phyloP scores from a whole-genome alignment of 768 basidiomycete genomes.

The Tylopilus sp. region DNA sequence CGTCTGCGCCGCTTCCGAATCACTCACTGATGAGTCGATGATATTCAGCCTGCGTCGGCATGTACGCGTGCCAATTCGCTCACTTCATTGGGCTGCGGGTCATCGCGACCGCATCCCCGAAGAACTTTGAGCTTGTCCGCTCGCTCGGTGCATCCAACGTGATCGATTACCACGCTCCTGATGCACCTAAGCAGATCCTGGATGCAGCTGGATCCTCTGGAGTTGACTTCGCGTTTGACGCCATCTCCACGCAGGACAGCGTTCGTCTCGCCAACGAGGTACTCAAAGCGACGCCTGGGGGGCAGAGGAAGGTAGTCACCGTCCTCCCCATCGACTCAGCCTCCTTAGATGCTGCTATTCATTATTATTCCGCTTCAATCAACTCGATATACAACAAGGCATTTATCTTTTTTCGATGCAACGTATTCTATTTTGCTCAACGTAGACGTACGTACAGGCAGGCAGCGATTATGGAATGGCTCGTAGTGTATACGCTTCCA shows the following conservation, averaged over 20 bases:
- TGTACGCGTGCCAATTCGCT: neutral
- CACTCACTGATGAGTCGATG: neutral
- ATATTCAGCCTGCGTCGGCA: neutral
- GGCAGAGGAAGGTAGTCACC: neutral
- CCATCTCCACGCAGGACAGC: neutral
- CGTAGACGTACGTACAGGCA: neutral
- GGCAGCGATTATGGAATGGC: neutral
- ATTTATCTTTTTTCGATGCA: neutral
- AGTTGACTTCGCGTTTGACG: neutral
- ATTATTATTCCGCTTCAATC: neutral
- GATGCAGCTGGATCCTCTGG: neutral
- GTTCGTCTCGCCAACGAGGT: neutral
- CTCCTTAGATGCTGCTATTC: neutral
- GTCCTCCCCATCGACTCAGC: neutral
- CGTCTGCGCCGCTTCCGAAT: neutral
- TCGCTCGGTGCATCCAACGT: neutral
- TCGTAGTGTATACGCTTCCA: neutral
- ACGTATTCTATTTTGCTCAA: neutral
- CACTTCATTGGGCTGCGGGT: neutral
- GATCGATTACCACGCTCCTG: neutral
- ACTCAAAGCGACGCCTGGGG: neutral
- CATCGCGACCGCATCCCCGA: neutral
- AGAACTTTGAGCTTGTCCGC: neutral
- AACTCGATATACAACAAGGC: neutral
- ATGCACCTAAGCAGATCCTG: neutral